Conservation (phyloP, 257 asterid species). For the Linaria vulgaris region DNA sequence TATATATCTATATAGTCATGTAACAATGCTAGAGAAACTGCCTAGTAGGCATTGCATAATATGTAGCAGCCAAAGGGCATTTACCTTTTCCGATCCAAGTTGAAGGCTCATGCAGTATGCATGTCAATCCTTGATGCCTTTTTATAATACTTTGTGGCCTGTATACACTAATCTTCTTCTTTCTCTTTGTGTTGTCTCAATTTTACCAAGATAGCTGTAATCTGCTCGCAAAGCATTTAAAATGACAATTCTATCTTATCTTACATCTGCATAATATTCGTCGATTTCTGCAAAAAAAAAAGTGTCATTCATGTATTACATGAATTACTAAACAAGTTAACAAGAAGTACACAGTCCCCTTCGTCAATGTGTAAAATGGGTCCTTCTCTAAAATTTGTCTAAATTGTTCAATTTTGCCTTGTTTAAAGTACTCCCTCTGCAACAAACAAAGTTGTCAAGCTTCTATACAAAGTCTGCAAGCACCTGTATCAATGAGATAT, state of each 20-base stretch:
- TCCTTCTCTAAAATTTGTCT: constrained; percentile 97
- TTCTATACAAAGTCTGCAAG: constrained; percentile 5
- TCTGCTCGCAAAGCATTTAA: constrained; percentile 96
- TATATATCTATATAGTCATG: constrained; percentile 13
- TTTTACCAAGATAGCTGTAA: constrained; percentile 89
- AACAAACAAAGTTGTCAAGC: constrained; percentile 26
- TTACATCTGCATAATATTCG: constrained; percentile 95
- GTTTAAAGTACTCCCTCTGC: constrained; percentile 99
- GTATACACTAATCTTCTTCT: constrained; percentile 88
- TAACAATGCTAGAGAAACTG: background rate
- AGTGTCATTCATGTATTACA: constrained; percentile 22
- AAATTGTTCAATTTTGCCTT: constrained; percentile 88
- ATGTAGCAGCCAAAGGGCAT: constrained; percentile 13
- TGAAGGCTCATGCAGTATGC: constrained; percentile 98
- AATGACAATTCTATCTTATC: constrained; percentile 94
- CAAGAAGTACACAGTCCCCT: background rate
- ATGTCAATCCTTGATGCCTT: constrained; percentile 97
- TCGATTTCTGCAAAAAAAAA: constrained; percentile 87
- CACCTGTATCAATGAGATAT: constrained; percentile 4
- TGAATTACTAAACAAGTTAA: constrained; percentile 16
- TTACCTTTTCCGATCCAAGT: constrained; percentile 99
- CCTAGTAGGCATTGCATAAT: constrained; percentile 15
- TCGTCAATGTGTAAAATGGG: constrained; percentile 21
- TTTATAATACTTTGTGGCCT: constrained; percentile 94
- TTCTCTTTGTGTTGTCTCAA: constrained; percentile 81